These are phyloP conservation scores for Ophiostoma sp. DNA, from an alignment of 2,329 filamentous ascomycete genomes.

Conservation along the genomic window DNA sequence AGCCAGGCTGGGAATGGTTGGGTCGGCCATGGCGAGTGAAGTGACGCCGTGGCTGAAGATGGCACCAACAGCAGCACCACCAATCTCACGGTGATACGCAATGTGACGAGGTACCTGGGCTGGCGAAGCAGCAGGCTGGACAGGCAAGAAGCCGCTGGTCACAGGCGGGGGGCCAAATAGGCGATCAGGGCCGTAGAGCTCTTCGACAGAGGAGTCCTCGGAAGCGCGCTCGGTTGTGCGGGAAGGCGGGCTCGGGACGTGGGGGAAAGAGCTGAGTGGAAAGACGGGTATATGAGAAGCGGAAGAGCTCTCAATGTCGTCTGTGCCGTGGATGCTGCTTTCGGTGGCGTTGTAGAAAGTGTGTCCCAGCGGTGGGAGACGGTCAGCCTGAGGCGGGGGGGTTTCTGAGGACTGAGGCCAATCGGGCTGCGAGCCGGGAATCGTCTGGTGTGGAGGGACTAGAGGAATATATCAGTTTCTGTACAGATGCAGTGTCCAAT, in stretches of 20 bases:
- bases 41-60: conserved; percentile 9
- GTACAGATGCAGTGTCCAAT: background rate
- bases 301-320: conserved; percentile 26
- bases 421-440: conserved; percentile 1
- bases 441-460: conserved; percentile 2
- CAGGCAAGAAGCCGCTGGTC: background rate
- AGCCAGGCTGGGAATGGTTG: conserved; percentile 11
- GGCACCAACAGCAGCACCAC: background rate
- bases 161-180: conserved; percentile 34
- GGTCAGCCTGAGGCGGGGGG: conserved; percentile 23
- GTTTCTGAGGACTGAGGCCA: conserved; percentile 20
- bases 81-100: background rate
- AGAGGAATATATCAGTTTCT: background rate
- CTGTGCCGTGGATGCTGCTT: conserved; percentile 13
- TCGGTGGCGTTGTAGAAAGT: conserved; percentile 13
- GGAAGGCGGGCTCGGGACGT: conserved; percentile 38
- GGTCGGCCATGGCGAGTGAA: background rate
- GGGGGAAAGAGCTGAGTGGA: conserved; percentile 28
- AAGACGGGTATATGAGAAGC: background rate
- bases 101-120: background rate
- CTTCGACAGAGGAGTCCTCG: conserved; percentile 33
- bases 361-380: conserved; percentile 25
- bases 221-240: conserved; percentile 27
- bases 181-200: conserved; percentile 43
- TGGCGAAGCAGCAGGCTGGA: background rate